Base-by-base conservation (phyloP, 179 eudicot species). In the Corrigiola litoralis region DNA sequence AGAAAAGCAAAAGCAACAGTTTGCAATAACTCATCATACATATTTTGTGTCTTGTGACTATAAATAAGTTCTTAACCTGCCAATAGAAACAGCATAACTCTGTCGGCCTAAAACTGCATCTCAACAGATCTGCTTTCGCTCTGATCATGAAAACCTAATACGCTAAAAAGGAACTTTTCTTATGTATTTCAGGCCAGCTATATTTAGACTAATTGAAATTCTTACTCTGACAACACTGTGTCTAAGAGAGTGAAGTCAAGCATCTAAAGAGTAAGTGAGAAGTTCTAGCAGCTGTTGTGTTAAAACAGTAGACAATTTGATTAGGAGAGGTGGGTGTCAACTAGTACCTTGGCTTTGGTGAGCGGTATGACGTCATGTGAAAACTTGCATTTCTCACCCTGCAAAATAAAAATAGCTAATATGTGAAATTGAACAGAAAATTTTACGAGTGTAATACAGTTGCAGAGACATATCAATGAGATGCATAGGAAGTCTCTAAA, bases 351-450 rank as follows among this genome's bases (percentile, higher is more conserved):
- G 59, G 98, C 85, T 74, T 92, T 92, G 56, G 98, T 92, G 63
- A 82, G 75, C 7, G 98, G 98, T 55, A 77, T 67, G 18, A 80
- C 81, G 66, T 92, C 96, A 82, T 92, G 98, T 27, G 98, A 92
- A 70, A 85, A 92, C 58, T 85, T 89, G 85, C 98, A 92, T 41
- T 82, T 75, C 63, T 85, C 92, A 42, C 95, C 98, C 98, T 92
- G 88, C 58, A 27, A 70, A 58, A 70, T 53, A 60, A 36, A 71
- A 29, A 67, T 29, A 69, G 64, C 23, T 55, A 1, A 67, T 52
- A 63, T 63, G 61, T 65, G 63, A 79, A 40, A 66, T 40, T 36
- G 1, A 51, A 57, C 63, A 34, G 59, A 65, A 48, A n/a, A n/a
- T n/a, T 25, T 55, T 5, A 31, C 59, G 16, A 20, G 42, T 53